Conservation (phyloP, 768 basidiomycete species). For the Naganishia vishniacii region DNA sequence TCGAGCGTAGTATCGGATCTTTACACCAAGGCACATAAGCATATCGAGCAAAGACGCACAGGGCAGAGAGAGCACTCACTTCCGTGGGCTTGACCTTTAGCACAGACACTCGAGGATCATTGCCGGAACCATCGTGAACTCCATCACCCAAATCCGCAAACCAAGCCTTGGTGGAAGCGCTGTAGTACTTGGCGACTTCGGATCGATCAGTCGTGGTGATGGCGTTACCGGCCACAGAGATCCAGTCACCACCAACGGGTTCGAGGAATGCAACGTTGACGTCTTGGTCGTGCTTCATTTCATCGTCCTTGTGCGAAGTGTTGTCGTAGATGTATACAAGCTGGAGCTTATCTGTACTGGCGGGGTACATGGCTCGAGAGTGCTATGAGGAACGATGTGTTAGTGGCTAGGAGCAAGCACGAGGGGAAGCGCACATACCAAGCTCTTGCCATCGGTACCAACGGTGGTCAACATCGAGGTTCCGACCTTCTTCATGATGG, state of each 20-base stretch:
- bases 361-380: slow-evolving; percentile 29
- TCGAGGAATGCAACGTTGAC: slow-evolving; percentile 79
- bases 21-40: slow-evolving; percentile 4
- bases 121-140: slow-evolving; percentile 69
- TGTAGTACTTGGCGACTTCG: slow-evolving; percentile 45
- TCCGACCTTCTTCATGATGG: slow-evolving; percentile 28
- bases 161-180: slow-evolving; percentile 56
- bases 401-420: not conserved
- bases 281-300: slow-evolving; percentile 67
- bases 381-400: slow-evolving; percentile 12
- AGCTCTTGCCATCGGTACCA: slow-evolving; percentile 25
- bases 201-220: slow-evolving; percentile 52
- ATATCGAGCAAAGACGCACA: slow-evolving; percentile 1
- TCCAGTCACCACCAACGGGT: slow-evolving; percentile 67
- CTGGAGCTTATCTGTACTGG: slow-evolving; percentile 32
- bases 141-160: slow-evolving; percentile 84
- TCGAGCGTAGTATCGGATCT: slow-evolving; percentile 73
- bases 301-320: slow-evolving; percentile 62
- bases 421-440: slow-evolving; percentile 11
- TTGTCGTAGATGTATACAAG: slow-evolving; percentile 54
- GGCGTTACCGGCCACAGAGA: slow-evolving; percentile 69
- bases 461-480: slow-evolving; percentile 30
- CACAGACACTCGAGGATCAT: slow-evolving; percentile 71
- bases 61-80: slow-evolving; percentile 25
- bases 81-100: slow-evolving; percentile 74